These are phyloP conservation scores for Penicillium atrosanguineum DNA, from an alignment of 495 filamentous ascomycete species.

Conservation along the genomic window DNA sequence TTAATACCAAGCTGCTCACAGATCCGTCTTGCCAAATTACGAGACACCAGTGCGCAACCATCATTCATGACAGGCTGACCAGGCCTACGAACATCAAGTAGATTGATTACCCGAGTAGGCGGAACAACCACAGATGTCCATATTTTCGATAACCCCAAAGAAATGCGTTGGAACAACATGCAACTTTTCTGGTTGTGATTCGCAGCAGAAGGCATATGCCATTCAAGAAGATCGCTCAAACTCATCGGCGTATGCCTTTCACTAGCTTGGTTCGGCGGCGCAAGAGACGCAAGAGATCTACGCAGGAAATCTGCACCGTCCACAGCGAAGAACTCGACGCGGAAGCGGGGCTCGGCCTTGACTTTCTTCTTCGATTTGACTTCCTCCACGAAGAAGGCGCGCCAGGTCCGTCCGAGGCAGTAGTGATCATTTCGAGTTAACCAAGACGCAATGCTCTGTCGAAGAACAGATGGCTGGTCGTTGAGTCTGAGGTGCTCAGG, in stretches of 20 bases:
- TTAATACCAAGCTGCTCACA: constrained; percentile 56
- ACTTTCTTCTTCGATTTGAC: constrained; percentile 34
- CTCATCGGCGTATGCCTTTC: constrained; percentile 36
- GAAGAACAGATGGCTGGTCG: constrained; percentile 25
- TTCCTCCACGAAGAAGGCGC: constrained; percentile 47
- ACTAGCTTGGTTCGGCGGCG: constrained; percentile 21
- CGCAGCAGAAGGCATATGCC: constrained; percentile 42
- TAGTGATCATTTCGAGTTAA: constrained; percentile 39
- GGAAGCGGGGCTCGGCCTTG: constrained; percentile 29
- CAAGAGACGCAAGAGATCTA: constrained; percentile 4
- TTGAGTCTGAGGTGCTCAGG: constrained; percentile 30
- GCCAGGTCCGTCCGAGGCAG: constrained; percentile 46
- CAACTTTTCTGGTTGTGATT: constrained; percentile 46
- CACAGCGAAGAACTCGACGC: constrained; percentile 54
- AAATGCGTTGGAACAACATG: constrained; percentile 53
- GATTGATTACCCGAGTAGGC: constrained; percentile 38
- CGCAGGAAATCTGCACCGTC: constrained; percentile 43
- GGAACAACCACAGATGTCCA: constrained; percentile 46
- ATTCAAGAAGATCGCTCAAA: constrained; percentile 45
- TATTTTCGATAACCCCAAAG: constrained; percentile 44
- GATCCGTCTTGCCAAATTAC: constrained; percentile 57
- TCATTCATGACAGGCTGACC: constrained; percentile 70
- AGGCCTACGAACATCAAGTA: constrained; percentile 25
- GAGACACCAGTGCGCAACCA: constrained; percentile 72
- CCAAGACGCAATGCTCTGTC: constrained; percentile 40